A percentile compares a stretch with the other conserved stretches of the same genome.
Conservation (phyloP, 2,329 filamentous ascomycete species). For the Xylaria hypoxylon region DNA sequence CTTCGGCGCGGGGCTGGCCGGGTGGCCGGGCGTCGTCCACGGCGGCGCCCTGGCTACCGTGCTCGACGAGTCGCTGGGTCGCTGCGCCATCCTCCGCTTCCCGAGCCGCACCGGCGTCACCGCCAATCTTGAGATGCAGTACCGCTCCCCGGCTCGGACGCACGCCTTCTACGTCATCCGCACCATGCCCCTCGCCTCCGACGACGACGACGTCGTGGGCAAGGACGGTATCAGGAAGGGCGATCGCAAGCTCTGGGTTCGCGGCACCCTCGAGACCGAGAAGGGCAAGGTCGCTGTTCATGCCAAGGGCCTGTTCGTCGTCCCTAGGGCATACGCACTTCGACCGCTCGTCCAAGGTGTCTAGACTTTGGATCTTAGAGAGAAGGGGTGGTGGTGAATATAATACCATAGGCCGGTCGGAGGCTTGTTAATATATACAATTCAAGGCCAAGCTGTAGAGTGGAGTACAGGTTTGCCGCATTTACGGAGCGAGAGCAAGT, state of each 20-base stretch:
- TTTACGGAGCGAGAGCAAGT: background rate
- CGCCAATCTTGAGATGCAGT: constrained; percentile 69
- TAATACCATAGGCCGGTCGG: no score
- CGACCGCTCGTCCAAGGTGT: constrained; percentile 55
- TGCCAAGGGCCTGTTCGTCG: constrained; percentile 69
- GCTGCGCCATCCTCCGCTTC: constrained; percentile 66
- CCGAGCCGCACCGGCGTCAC: constrained; percentile 65
- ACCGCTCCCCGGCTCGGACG: constrained; percentile 69
- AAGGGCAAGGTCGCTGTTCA: constrained; percentile 69
- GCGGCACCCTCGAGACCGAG: constrained; percentile 64
- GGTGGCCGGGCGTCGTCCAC: constrained; percentile 79
- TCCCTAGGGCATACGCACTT: constrained; percentile 62
- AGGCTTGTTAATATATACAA: background rate
- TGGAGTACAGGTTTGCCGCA: constrained; percentile 3
- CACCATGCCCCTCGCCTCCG: constrained; percentile 56
- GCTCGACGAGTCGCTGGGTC: constrained; percentile 76
- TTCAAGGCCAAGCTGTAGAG: constrained; percentile 12
- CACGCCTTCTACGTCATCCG: constrained; percentile 73
- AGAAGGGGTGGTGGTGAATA: background rate
- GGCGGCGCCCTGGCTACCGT: constrained; percentile 77
- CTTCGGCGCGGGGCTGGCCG: constrained; percentile 72
- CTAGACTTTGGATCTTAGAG: constrained; percentile 41
- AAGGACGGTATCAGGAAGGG: constrained; percentile 46
- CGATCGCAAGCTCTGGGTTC: constrained; percentile 65
- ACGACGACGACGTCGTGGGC: constrained; percentile 44